phyloP scores from a whole-genome alignment of 192 early-diverging fungal species.

The Backusella circina region DNA sequence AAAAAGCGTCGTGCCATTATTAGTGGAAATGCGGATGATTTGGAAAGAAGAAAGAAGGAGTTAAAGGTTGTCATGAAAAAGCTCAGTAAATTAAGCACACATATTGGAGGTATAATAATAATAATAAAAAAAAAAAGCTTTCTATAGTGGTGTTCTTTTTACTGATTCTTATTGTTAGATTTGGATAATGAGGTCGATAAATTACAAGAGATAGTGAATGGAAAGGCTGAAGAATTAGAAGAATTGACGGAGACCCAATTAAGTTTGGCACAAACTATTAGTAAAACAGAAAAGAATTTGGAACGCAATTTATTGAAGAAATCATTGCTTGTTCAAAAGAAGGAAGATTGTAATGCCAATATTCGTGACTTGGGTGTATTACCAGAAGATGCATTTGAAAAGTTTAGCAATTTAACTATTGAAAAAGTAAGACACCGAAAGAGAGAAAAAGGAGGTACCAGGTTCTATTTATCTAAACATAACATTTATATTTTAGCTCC shows the following conservation, averaged over 20 bases:
- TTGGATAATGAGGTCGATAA: conserved; percentile 21
- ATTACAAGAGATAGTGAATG: not conserved
- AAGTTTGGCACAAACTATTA: conserved; percentile 1
- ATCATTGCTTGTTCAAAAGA: conserved; percentile 73
- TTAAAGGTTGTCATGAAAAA: conserved; percentile 17
- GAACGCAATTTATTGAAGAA: conserved; percentile 76
- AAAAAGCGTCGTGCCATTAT: conserved; percentile 53
- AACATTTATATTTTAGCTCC: conserved; percentile 25
- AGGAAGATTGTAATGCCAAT: conserved; percentile 80
- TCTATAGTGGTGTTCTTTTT: not conserved
- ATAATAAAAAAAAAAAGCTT: too few species aligned
- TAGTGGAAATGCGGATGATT: conserved; percentile 43
- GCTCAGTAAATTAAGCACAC: conserved; percentile 32
- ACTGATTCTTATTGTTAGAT: conserved; percentile 3
- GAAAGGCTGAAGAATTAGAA: conserved; percentile 9
- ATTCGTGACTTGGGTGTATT: conserved; percentile 95
- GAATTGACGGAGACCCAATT: not conserved
- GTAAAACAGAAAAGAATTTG: conserved; percentile 53
- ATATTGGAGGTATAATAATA: conserved; percentile 27
- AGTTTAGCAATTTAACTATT: conserved; percentile 44
- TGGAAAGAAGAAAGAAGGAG: conserved; percentile 29
- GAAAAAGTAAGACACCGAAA: conserved; percentile 44
- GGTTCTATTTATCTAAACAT: not conserved
- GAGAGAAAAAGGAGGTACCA: not conserved
- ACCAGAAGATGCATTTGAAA: conserved; percentile 89